These are phyloP conservation scores for Rhytidiadelphus loreus DNA, from an alignment of 225 moss, liverwort and hornwort species.

Conservation along the genomic window DNA sequence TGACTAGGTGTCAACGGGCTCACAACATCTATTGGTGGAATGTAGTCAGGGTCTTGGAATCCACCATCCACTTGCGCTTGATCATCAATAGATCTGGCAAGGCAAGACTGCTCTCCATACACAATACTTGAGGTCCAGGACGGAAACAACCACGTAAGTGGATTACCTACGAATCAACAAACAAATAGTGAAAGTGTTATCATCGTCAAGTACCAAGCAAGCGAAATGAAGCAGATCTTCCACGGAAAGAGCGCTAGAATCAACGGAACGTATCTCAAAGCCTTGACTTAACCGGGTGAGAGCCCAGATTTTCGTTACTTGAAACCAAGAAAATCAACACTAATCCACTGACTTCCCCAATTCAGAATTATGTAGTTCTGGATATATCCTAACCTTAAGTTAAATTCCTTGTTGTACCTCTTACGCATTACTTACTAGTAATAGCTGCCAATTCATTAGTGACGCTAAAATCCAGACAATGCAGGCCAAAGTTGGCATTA, in stretches of 20 bases:
- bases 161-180: constrained; percentile 22
- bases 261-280: background rate
- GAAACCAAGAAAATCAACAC: background rate
- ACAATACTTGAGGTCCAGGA: constrained; percentile 11
- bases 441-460: background rate
- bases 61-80: constrained; percentile 13
- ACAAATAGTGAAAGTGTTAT: background rate
- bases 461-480: background rate
- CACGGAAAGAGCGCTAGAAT: background rate
- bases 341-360: background rate
- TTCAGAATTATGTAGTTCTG: background rate
- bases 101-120: background rate
- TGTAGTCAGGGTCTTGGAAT: constrained; percentile 27
- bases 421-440: background rate
- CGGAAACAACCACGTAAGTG: constrained; percentile 28
- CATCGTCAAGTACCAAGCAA: background rate
- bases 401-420: background rate
- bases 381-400: background rate
- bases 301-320: background rate
- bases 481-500: background rate
- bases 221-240: background rate
- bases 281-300: background rate
- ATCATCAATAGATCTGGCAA: background rate
- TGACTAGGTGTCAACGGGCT: constrained; percentile 12
- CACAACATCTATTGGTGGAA: constrained; percentile 8